These are phyloP conservation scores for Parietaria judaica DNA, from an alignment of 306 rosid species.

Conservation along the genomic window DNA sequence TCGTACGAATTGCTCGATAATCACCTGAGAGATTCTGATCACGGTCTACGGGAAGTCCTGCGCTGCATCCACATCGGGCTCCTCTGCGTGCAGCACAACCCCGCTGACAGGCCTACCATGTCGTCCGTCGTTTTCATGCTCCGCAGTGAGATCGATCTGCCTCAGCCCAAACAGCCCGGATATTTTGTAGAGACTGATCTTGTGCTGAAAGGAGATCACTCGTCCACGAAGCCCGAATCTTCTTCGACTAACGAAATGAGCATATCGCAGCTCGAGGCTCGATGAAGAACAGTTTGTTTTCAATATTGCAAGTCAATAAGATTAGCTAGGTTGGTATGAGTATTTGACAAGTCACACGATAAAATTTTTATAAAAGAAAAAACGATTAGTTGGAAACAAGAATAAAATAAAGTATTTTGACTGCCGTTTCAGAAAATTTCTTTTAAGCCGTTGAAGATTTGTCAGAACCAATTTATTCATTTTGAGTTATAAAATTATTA, in stretches of 20 bases:
- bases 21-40: constrained; percentile 10
- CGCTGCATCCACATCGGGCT: constrained; percentile 41
- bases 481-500: too few relatives aligned
- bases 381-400: too few relatives aligned
- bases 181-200: constrained; percentile 8
- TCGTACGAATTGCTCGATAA: constrained; percentile 27
- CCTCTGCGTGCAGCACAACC: constrained; percentile 38
- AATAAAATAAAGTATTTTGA: too few relatives aligned
- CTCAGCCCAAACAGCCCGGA: constrained; percentile 25
- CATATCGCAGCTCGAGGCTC: not conserved
- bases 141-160: constrained; percentile 24
- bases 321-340: too few relatives aligned
- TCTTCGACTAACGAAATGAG: not conserved
- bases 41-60: constrained; percentile 7
- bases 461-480: too few relatives aligned
- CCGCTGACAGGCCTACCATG: constrained; percentile 46
- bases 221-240: not conserved
- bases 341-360: too few relatives aligned
- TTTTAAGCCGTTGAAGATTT: too few relatives aligned
- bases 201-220: not conserved
- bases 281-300: not conserved
- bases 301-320: too few relatives aligned
- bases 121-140: constrained; percentile 38
- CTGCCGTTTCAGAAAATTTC: too few relatives aligned
- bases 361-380: too few relatives aligned